Evolutionary conservation across 1,139 yeast genomes (phyloP), one percentile per base, ranked within the genome.

Genomic region (Yamadazyma taylorii): DNA sequence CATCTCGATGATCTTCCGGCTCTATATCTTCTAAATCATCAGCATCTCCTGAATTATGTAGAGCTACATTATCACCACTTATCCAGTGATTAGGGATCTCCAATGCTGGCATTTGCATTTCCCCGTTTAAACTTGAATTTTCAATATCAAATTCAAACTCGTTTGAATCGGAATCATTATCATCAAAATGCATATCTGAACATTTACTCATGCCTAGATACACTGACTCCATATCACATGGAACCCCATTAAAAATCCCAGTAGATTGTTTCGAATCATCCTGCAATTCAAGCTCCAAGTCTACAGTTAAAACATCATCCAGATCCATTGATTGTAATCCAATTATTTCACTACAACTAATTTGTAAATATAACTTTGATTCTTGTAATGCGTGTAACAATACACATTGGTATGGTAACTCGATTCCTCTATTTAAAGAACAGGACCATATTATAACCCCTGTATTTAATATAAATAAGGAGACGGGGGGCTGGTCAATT

Each of bases 401-500:
- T 3, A 73, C 60, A 14, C 48, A 46, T 37, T 61, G 67, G 52
- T 73, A 73, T 3, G 74, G 68, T 10, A 72, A 38, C 42, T 65
- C 73, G 21, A 72, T 40, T 2, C 78, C 78, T 15, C 41, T 30
- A 7, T 46, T 42, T n/a, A 45, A 37, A 1, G 28, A 23, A n/a
- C 51, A 41, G 32, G 63, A 58, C 75, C 76, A 72, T 9, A 73
- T 34, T 6, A 71, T 39, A 19, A 73, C 43, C 38, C 58, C 48
- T 6, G 66, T 59, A 46, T 70, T 69, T 38, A 73, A 53, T n/a
- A 71, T 71, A 46, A 54, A 71, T 6, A 72, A 28, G 5, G 61
- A 51, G 10, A 63, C 55, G 7, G 40, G 27, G 12, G 10, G 8
- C 2, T 25, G 11, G 3, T 13, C 9, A 7, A 48, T 37, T 16